phyloP scores from a whole-genome alignment of 495 filamentous ascomycete genomes.

The Penicillium longicatenatum region DNA sequence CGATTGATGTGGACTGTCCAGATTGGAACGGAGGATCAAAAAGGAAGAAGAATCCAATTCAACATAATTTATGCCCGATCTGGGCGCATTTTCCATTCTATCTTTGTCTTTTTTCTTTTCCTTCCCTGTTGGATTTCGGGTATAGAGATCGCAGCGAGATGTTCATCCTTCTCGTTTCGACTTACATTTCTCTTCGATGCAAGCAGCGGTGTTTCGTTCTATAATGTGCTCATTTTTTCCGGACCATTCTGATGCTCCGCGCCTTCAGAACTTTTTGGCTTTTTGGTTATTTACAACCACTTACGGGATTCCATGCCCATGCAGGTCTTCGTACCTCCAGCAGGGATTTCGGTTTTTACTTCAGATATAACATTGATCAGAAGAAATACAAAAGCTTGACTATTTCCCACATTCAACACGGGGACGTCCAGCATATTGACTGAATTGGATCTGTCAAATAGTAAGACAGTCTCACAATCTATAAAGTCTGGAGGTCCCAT shows the following conservation, averaged over 20 bases:
- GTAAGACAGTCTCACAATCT: no score
- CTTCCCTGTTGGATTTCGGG: constrained; percentile 8
- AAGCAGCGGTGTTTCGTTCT: constrained; percentile 13
- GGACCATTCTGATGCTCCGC: background rate
- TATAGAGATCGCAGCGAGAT: constrained; percentile 15
- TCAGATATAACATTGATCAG: constrained; percentile 11
- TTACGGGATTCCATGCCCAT: background rate
- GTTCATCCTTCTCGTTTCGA: constrained; percentile 5
- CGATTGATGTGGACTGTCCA: background rate
- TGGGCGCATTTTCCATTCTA: constrained; percentile 10
- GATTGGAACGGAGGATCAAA: constrained; percentile 11
- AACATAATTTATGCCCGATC: constrained; percentile 27
- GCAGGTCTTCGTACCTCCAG: background rate
- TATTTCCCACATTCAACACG: constrained; percentile 6
- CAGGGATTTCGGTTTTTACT: background rate
- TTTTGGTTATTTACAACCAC: background rate
- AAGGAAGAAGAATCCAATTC: constrained; percentile 36
- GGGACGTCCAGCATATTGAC: background rate
- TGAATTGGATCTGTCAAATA: background rate
- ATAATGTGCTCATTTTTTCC: background rate
- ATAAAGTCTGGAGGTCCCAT: no score
- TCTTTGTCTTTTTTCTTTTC: constrained; percentile 13
- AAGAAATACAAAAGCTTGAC: constrained; percentile 10
- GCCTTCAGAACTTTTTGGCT: background rate
- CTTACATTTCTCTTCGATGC: constrained; percentile 6